Evolutionary conservation across 1,284 basidiomycete species (phyloP).

Genomic region (Schizophyllum amplum): DNA sequence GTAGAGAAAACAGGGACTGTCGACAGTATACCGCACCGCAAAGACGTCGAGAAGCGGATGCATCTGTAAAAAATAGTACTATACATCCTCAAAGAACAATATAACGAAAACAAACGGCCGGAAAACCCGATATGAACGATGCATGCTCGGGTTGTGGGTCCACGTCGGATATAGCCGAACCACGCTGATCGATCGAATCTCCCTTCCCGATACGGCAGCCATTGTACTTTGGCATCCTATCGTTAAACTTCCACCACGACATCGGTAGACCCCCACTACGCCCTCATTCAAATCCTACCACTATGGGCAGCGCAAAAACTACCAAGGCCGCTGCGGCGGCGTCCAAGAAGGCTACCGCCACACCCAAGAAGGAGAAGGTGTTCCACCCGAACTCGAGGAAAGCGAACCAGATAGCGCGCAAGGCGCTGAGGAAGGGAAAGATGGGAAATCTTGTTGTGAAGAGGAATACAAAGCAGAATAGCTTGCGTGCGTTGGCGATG

Average conservation of each 20-base stretch:
- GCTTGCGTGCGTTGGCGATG: constrained; percentile 35
- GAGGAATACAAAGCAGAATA: constrained; percentile 46
- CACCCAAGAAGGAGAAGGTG: constrained; percentile 61
- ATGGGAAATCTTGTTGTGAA: constrained; percentile 49
- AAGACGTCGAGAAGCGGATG: constrained; percentile 27
- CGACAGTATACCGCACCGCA: constrained; percentile 40
- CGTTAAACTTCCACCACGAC: too few relatives aligned
- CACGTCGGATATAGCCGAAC: background rate
- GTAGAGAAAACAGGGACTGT: constrained; percentile 47
- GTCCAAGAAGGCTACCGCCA: background rate
- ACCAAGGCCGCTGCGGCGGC: too few relatives aligned
- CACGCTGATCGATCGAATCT: background rate
- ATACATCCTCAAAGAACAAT: background rate
- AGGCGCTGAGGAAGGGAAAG: constrained; percentile 66
- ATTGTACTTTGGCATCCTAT: background rate
- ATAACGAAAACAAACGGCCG: too few relatives aligned
- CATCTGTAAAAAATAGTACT: constrained; percentile 25
- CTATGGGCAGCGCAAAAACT: background rate
- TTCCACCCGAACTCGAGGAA: constrained; percentile 77
- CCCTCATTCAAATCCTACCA: background rate
- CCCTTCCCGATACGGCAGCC: background rate
- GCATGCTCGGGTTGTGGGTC: background rate
- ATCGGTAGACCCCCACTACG: too few relatives aligned
- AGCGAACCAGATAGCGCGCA: constrained; percentile 72
- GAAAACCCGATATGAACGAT: too few relatives aligned